These are phyloP conservation scores for Cercospora sp. DNA, from an alignment of 2,329 filamentous ascomycete genomes.

Conservation along the genomic window DNA sequence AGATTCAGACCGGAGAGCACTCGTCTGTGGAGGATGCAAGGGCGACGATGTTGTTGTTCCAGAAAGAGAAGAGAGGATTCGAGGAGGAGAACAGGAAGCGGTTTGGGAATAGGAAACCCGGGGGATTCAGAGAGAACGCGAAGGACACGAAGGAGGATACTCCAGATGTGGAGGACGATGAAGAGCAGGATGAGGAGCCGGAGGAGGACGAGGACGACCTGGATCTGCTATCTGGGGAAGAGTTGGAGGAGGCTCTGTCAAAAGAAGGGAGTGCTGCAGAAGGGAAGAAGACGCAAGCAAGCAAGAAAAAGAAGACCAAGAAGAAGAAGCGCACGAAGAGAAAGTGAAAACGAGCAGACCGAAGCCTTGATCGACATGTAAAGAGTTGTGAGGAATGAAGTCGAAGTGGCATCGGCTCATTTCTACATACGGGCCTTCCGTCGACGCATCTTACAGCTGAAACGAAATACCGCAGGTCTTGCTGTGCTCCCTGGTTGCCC, in stretches of 20 bases:
- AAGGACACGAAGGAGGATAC: conserved; percentile 27
- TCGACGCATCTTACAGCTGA: no score
- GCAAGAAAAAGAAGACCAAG: conserved; percentile 37
- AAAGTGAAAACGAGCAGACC: no score
- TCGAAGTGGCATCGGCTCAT: no score
- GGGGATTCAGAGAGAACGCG: conserved; percentile 18
- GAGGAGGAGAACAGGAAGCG: conserved; percentile 75
- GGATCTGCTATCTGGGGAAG: conserved; percentile 34
- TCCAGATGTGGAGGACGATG: conserved; percentile 26
- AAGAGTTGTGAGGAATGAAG: no score
- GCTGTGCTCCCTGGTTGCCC: no score
- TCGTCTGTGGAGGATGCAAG: conserved; percentile 74
- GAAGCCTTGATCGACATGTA: no score
- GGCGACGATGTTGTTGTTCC: conserved; percentile 85
- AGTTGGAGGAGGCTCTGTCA: conserved; percentile 29
- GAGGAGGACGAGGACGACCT: conserved; percentile 30
- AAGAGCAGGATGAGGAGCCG: conserved; percentile 28
- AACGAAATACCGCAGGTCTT: no score
- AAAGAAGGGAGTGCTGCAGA: conserved; percentile 29
- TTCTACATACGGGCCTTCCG: background rate
- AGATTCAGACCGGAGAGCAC: conserved; percentile 62
- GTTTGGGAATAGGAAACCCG: conserved; percentile 47
- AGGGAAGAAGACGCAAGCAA: conserved; percentile 36
- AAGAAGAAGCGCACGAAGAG: conserved; percentile 40
- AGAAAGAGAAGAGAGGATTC: conserved; percentile 78